Conservation (phyloP, 2,329 filamentous ascomycete species). For the Tympanopsis confertula region DNA sequence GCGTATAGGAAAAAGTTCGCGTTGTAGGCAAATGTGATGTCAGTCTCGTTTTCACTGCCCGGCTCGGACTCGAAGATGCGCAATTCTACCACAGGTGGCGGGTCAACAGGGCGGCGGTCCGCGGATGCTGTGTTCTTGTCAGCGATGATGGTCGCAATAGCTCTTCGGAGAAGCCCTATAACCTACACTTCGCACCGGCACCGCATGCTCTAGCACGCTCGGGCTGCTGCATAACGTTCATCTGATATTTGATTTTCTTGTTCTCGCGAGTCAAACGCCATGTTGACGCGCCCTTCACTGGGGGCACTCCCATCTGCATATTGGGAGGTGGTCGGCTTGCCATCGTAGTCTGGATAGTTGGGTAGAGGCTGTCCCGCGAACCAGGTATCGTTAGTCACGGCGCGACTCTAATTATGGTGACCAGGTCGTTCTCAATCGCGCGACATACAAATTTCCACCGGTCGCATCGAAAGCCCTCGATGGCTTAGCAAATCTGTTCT, state of each 20-base stretch:
- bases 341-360: too few relatives aligned
- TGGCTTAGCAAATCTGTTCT: too few relatives aligned
- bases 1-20: conserved; percentile 97
- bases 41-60: conserved; percentile 43
- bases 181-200: conserved; percentile 83
- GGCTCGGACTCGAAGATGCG: conserved; percentile 64
- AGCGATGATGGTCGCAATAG: conserved; percentile 5
- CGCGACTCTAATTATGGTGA: too few relatives aligned
- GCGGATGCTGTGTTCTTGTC: conserved; percentile 49
- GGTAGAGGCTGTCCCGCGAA: too few relatives aligned
- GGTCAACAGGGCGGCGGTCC: conserved; percentile 85
- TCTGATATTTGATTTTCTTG: conserved; percentile 38
- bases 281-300: too few relatives aligned
- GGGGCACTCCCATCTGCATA: too few relatives aligned
- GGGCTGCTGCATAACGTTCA: conserved; percentile 86
- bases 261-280: background rate
- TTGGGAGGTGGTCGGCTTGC: too few relatives aligned
- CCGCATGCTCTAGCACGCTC: conserved; percentile 90
- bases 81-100: conserved; percentile 85
- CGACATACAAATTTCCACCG: too few relatives aligned
- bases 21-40: conserved; percentile 83
- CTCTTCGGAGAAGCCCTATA: conserved; percentile 6
- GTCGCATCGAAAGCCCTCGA: too few relatives aligned
- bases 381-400: too few relatives aligned
- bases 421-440: too few relatives aligned